Conservation (phyloP, 352 stramenopile genomes). For the Globisporangium sylvaticum region DNA sequence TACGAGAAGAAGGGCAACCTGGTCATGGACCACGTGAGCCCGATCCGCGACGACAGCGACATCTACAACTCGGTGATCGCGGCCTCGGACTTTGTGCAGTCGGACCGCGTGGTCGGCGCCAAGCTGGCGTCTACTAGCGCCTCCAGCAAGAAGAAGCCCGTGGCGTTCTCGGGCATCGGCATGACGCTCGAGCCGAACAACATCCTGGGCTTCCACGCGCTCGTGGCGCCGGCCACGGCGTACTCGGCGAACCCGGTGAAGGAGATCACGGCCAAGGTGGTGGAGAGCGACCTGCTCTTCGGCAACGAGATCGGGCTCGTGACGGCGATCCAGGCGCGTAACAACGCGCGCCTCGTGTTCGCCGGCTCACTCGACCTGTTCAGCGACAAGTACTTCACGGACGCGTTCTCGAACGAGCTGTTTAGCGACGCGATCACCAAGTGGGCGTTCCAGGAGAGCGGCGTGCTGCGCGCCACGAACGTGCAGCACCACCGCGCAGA, state of each 20-base stretch:
- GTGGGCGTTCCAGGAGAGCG: constrained; percentile 87
- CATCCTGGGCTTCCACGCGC: constrained; percentile 74
- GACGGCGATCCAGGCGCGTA: constrained; percentile 84
- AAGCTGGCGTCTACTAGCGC: constrained; percentile 25
- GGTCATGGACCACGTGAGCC: constrained; percentile 85
- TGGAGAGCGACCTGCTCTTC: constrained; percentile 61
- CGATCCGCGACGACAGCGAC: constrained; percentile 48
- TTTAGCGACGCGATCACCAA: constrained; percentile 73
- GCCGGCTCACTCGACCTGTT: constrained; percentile 87
- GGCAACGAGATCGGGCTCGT: constrained; percentile 79
- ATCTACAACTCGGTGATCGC: constrained; percentile 79
- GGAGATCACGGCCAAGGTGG: constrained; percentile 54
- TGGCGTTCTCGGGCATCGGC: constrained; percentile 80
- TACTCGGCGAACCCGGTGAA: constrained; percentile 84
- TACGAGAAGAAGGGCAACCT: constrained; percentile 86
- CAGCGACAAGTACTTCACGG: constrained; percentile 80
- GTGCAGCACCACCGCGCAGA: constrained; percentile 84
- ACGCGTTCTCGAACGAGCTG: constrained; percentile 64
- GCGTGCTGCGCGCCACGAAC: constrained; percentile 85
- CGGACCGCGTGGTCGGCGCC: constrained; percentile 53
- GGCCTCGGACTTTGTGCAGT: constrained; percentile 66
- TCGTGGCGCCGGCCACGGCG: constrained; percentile 70
- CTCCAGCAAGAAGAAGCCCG: constrained; percentile 58
- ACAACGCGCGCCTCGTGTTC: constrained; percentile 90
- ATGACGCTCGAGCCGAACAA: constrained; percentile 82